phyloP scores from a whole-genome alignment of 2,329 filamentous ascomycete species.

The Fusarium oxysporum region DNA sequence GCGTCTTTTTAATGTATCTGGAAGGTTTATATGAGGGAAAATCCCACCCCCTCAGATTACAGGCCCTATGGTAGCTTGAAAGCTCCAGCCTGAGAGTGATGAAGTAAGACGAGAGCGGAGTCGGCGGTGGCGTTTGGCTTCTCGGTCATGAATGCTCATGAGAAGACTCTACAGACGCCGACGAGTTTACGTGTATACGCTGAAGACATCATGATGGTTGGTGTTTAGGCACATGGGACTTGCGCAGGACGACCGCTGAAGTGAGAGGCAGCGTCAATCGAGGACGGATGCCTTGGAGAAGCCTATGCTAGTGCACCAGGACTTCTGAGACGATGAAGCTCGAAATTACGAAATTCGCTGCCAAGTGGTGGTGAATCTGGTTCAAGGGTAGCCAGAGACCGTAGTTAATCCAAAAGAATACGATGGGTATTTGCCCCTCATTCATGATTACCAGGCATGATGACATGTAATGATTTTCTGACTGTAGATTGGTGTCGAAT shows the following conservation, averaged over 20 bases:
- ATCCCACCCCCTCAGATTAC: conserved; percentile 43
- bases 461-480: background rate
- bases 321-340: conserved; percentile 43
- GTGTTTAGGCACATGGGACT: conserved; percentile 41
- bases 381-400: conserved; percentile 36
- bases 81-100: conserved; percentile 67
- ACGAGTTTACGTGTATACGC: conserved; percentile 38
- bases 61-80: conserved; percentile 73
- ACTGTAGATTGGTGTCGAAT: background rate
- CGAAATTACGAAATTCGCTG: conserved; percentile 42
- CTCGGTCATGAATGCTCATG: conserved; percentile 28
- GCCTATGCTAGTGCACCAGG: conserved; percentile 46
- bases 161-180: conserved; percentile 34
- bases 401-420: conserved; percentile 44
- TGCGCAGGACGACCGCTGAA: conserved; percentile 36
- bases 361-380: conserved; percentile 45
- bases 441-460: conserved; percentile 17
- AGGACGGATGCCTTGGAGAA: conserved; percentile 36
- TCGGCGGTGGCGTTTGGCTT: conserved; percentile 36
- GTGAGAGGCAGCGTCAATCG: conserved; percentile 34
- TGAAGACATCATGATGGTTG: conserved; percentile 42
- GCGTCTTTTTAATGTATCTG: conserved; percentile 53
- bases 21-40: conserved; percentile 52
- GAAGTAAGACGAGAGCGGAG: conserved; percentile 40
- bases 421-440: conserved; percentile 36